Evolutionary conservation across 2,329 filamentous ascomycete species (phyloP).

Genomic region (Sporothrix euskadiensis): DNA sequence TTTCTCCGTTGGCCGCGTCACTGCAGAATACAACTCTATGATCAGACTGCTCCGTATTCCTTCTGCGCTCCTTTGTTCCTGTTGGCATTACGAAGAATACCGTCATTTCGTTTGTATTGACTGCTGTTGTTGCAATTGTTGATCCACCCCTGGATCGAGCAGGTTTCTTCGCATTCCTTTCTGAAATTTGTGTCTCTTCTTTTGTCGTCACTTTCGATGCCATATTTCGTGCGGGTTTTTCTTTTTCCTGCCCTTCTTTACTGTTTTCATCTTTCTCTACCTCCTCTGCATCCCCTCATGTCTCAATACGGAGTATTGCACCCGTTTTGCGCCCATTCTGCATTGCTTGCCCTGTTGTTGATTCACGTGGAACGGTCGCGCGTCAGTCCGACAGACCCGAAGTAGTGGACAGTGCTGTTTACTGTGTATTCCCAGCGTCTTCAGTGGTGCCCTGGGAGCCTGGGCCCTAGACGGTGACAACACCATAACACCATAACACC

Average conservation of each 20-base stretch:
- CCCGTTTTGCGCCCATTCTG: background rate
- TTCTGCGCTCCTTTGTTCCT: background rate
- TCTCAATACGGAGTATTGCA: background rate
- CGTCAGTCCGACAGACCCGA: background rate
- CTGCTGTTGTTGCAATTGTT: background rate
- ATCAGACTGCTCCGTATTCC: background rate
- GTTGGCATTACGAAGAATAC: background rate
- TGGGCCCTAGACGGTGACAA: background rate
- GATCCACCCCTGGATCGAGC: too few relatives aligned
- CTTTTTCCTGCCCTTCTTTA: background rate
- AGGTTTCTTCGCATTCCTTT: constrained; percentile 4
- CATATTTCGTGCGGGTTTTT: background rate
- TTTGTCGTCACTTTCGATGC: background rate
- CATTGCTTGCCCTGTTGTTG: constrained; percentile 14
- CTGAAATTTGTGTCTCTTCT: constrained; percentile 4
- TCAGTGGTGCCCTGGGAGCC: background rate
- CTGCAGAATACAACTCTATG: background rate
- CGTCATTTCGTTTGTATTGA: background rate
- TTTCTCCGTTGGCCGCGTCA: background rate
- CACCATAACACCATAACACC: background rate
- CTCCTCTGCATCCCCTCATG: background rate
- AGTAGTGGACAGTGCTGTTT: background rate
- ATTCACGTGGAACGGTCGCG: background rate
- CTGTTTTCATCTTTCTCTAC: background rate
- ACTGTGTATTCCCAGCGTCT: background rate